These are phyloP conservation scores for Fusarium foetens DNA, from an alignment of 2,329 filamentous ascomycete genomes.

Conservation along the genomic window DNA sequence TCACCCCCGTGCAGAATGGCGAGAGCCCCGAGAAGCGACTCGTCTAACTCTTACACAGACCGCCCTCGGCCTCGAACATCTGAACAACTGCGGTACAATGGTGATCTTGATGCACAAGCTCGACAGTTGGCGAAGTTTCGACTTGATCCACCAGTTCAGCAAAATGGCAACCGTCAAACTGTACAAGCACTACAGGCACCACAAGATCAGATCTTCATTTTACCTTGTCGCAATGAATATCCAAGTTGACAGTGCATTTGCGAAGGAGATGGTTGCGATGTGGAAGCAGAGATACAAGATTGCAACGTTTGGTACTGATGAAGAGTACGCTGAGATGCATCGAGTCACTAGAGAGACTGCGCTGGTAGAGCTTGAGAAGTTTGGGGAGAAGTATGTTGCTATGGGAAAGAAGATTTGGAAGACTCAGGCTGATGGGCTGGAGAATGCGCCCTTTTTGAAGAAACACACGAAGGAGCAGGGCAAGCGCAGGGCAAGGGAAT, in stretches of 20 bases:
- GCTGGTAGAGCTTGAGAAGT: neutral
- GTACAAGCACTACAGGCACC: conserved; percentile 56
- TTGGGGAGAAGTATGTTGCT: conserved; percentile 14
- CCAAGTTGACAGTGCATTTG: conserved; percentile 45
- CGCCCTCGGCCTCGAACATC: conserved; percentile 57
- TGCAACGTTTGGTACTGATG: conserved; percentile 50
- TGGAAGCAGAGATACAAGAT: conserved; percentile 56
- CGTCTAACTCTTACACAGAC: conserved; percentile 54
- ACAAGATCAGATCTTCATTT: conserved; percentile 60
- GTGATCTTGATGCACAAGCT: conserved; percentile 61
- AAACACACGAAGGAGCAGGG: neutral
- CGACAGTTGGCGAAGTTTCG: conserved; percentile 53
- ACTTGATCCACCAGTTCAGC: conserved; percentile 52
- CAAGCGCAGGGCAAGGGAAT: no score
- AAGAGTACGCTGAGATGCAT: neutral
- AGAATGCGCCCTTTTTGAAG: conserved; percentile 10
- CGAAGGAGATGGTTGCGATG: conserved; percentile 47
- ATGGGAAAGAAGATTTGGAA: conserved; percentile 29
- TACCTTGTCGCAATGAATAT: conserved; percentile 62
- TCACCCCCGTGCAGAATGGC: conserved; percentile 48
- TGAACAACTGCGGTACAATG: conserved; percentile 60
- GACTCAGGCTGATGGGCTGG: conserved; percentile 24
- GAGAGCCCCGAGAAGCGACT: conserved; percentile 49
- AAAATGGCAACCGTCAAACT: conserved; percentile 52
- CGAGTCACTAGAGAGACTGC: neutral